Conservation (phyloP, 371 early-diverging fungal genomes). For the Apophysomyces sp. region DNA sequence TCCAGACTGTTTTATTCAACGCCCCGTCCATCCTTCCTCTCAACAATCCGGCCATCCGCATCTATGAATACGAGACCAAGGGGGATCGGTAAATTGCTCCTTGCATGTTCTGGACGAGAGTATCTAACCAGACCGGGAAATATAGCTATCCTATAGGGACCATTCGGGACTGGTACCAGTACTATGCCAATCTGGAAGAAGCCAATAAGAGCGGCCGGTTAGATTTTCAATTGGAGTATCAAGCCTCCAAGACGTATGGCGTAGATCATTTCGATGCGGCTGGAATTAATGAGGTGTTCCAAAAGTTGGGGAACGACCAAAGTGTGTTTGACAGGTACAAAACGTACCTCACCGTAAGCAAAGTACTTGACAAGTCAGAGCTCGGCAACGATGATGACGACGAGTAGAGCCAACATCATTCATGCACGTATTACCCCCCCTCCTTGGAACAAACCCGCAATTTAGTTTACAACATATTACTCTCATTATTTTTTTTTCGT, state of each 20-base stretch:
- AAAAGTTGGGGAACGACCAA: not conserved
- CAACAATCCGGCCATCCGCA: slow-evolving; percentile 50
- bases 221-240: slow-evolving; percentile 40
- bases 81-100: slow-evolving; percentile 6
- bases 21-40: slow-evolving; percentile 50
- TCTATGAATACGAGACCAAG: slow-evolving; percentile 43
- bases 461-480: too few species aligned
- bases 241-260: slow-evolving; percentile 33
- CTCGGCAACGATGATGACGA: slow-evolving; percentile 10
- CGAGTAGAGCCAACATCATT: too few species aligned
- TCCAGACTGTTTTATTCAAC: slow-evolving; percentile 29
- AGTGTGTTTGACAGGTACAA: slow-evolving; percentile 2
- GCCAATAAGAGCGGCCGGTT: slow-evolving; percentile 29
- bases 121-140: too few species aligned
- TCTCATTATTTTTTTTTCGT: too few species aligned
- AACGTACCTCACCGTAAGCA: slow-evolving; percentile 11
- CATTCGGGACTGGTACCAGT: slow-evolving; percentile 44
- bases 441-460: too few species aligned
- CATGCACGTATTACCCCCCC: not conserved
- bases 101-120: not conserved
- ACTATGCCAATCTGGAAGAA: slow-evolving; percentile 36
- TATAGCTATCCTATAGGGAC: slow-evolving; percentile 34
- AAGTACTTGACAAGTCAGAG: not conserved
- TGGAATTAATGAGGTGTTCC: slow-evolving; percentile 12
- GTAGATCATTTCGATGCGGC: slow-evolving; percentile 18